A percentile compares a stretch with the other conserved stretches of the same genome.
Evolutionary conservation across 306 rosid genomes (phyloP).

Genomic region (Castanea mollissima): DNA sequence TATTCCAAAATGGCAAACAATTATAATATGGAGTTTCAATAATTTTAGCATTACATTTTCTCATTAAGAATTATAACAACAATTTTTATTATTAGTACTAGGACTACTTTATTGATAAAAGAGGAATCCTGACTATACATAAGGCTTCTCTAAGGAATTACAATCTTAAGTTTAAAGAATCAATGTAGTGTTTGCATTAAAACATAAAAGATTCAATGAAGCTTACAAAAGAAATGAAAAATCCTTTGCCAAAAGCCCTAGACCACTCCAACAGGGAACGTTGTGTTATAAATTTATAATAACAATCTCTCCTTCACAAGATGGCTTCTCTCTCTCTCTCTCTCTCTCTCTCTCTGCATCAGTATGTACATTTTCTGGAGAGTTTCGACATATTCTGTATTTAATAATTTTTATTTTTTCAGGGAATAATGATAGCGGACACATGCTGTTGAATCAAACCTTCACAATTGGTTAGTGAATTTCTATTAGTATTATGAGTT

Average conservation of each 20-base stretch:
- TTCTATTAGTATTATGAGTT: conserved; percentile 11
- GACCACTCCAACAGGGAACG: no score
- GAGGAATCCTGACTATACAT: no score
- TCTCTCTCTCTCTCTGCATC: not conserved
- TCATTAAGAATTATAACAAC: not conserved
- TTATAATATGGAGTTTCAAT: not conserved
- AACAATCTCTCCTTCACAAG: not conserved
- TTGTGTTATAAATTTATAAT: not conserved
- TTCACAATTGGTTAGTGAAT: conserved; percentile 77
- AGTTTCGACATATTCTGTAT: conserved; percentile 15
- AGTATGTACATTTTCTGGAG: conserved; percentile 9
- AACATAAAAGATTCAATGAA: no score
- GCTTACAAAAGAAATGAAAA: no score
- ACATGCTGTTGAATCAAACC: conserved; percentile 85
- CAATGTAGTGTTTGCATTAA: no score
- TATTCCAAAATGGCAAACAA: not conserved
- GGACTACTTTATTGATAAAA: no score
- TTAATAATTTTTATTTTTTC: conserved; percentile 23
- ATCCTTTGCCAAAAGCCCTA: no score
- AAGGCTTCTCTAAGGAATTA: no score
- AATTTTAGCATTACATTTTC: not conserved
- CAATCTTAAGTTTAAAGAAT: no score
- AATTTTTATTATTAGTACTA: not conserved
- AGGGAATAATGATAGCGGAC: conserved; percentile 88
- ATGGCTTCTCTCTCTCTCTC: not conserved